Evolutionary conservation across 495 filamentous ascomycete species (phyloP), one percentile per base, ranked within the genome.

Genomic region (Talaromyces proteolyticus): DNA sequence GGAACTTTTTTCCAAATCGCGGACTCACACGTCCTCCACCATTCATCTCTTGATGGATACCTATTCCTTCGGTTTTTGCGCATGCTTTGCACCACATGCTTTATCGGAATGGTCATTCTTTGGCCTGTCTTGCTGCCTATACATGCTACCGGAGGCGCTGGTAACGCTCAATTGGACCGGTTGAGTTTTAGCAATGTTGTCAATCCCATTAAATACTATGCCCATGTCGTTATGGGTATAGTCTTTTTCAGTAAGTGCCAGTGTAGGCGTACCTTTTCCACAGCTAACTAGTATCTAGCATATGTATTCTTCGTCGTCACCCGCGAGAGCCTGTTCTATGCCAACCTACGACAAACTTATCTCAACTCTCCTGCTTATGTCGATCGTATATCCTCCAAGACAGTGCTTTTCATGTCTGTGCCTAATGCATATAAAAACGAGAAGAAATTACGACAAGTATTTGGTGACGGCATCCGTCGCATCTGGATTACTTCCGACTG

Each of bases 101-200:
- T 91, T 42, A 79, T 84, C 14, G 89, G 89, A 18, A 86, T 81
- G 57, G 73, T 79, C 52, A 78, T 95, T 51, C 87, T 84, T 38
- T 93, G 87, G 85, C 87, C 89, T 0, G 72, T 93, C 21, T 65
- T 94, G 37, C 82, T 95, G 57, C 89, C 89, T 2, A 72, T 94
- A 54, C 86, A 93, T 65, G 79, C 78, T 21, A 92, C 86, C 5
- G 86, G 86, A 3, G 79, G 78, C 20, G 78, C 69, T 12, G 70
- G 70, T 0, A 76, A 80, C n/a, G 65, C 58, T 0, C 69, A 86
- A 56, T 74, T 89, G 8, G 83, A 87, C 43, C 62, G 60, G 8
- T 59, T 89, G 37, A 83, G 81, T 23, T 86, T 88, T 49, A 84
- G 85, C 40, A 88, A 89, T 58, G 67, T 88, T 39, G 65, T 57